A percentile compares a stretch with the other conserved stretches of the same genome.
Evolutionary conservation across 768 basidiomycete genomes (phyloP).

Genomic region (Suillus plorans): DNA sequence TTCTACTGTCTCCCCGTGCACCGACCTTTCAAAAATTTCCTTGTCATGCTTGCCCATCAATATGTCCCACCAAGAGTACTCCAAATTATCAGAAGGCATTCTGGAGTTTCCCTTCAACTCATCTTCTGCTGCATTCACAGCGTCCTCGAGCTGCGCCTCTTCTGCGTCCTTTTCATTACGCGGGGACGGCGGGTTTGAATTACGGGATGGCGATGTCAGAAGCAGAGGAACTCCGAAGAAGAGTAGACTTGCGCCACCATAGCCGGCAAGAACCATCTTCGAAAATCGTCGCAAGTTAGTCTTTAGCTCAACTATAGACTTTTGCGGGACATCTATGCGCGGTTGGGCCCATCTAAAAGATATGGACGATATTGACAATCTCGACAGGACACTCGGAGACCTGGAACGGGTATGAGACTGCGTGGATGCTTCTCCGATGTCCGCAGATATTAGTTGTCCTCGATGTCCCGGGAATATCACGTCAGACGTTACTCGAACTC

Average conservation of each 20-base stretch:
- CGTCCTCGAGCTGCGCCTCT: conserved; percentile 60
- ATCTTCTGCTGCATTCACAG: conserved; percentile 70
- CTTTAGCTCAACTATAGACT: conserved; percentile 53
- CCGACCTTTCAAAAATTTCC: conserved; percentile 76
- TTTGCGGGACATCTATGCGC: conserved; percentile 23
- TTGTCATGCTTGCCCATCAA: conserved; percentile 78
- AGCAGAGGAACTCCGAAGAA: conserved; percentile 70
- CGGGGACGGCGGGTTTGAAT: conserved; percentile 25
- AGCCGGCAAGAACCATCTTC: conserved; percentile 81
- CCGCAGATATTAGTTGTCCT: conserved; percentile 78
- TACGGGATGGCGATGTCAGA: conserved; percentile 25
- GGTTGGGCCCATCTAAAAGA: conserved; percentile 23
- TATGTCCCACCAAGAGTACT: conserved; percentile 84
- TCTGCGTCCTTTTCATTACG: conserved; percentile 49
- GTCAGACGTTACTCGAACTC: conserved; percentile 72
- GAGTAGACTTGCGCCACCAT: conserved; percentile 77
- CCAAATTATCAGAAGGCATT: conserved; percentile 20
- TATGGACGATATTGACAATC: conserved; percentile 28
- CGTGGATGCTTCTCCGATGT: conserved; percentile 64
- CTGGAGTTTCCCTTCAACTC: conserved; percentile 44
- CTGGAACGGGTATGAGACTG: conserved; percentile 30
- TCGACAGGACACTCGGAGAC: conserved; percentile 27
- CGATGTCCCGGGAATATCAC: conserved; percentile 63
- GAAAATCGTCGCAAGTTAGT: conserved; percentile 74
- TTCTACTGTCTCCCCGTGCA: conserved; percentile 21